Evolutionary conservation across 495 filamentous ascomycete species (phyloP), one percentile per base, ranked within the genome.

Genomic region (Trypethelium eluteriae): DNA sequence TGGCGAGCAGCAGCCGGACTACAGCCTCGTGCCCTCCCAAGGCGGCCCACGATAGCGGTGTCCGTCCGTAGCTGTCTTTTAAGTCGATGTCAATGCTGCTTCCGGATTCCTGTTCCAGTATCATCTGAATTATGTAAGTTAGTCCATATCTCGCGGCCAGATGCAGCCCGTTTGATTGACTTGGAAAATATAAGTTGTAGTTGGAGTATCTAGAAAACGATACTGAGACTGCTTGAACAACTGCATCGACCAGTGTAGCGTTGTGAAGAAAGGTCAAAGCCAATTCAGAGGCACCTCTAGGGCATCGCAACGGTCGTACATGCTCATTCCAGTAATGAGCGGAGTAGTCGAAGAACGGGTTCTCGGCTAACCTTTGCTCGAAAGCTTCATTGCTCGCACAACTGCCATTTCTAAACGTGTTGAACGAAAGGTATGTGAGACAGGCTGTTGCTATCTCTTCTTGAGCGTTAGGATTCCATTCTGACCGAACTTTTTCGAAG

Each of bases 401-500:
- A 32, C 53, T 59, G 32, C 53, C 53, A 59, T 59, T 36, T 34
- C 53, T 32, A 36, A 59, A 59, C 32, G 32, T 59, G 32, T 59
- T 36, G 32, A 59, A 59, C n/a, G 53, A 59, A 2, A 59, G 32
- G 53, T 59, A 59, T 59, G 53, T 59, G 53, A 59, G 53, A 59
- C 53, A 59, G 53, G 32, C 53, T 59, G 14, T 14, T 59, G 53
- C 32, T 59, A 59, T 59, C 53, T 59, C 53, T 59, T 59, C 53
- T 59, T 59, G 53, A 59, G 14, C 47, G 79, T 67, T 6, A 10
- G 79, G 73, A 65, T 79, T 77, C 75, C 75, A 80, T 14, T 66
- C 50, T 2, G 63, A 49, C 63, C 70, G 70, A n/a, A 70, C 79
- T 34, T 70, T 67, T 25, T 80, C 73, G 53, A 86, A 80, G 69